phyloP scores from a whole-genome alignment of 306 rosid species.

The Sindora glabra region DNA sequence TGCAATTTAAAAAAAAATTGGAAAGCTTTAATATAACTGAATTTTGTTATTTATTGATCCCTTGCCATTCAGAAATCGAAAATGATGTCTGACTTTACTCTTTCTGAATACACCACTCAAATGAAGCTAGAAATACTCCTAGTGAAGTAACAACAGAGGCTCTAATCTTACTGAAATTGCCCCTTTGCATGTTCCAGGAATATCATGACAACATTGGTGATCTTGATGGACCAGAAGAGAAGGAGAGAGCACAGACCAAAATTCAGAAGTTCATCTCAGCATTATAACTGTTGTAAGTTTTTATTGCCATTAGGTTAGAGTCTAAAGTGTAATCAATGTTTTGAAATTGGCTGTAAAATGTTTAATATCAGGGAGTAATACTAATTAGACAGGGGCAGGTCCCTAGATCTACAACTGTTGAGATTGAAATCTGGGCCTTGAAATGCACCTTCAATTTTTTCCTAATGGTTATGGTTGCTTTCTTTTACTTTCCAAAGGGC shows the following conservation, averaged over 20 bases:
- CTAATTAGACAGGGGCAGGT: conserved; percentile 13
- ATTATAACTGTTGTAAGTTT: conserved; percentile 25
- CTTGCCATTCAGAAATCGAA: too few relatives aligned
- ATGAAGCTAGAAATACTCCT: too few relatives aligned
- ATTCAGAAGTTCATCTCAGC: conserved; percentile 74
- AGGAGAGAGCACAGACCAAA: conserved; percentile 79
- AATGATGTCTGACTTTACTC: too few relatives aligned
- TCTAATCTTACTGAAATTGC: neutral
- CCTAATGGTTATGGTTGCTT: too few relatives aligned
- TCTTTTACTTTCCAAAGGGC: too few relatives aligned
- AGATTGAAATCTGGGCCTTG: too few relatives aligned
- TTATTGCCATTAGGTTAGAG: neutral
- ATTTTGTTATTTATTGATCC: too few relatives aligned
- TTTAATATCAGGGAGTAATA: neutral
- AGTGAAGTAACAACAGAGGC: neutral
- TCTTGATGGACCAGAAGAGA: conserved; percentile 87
- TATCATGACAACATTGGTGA: conserved; percentile 91
- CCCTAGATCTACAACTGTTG: too few relatives aligned
- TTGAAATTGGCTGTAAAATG: neutral
- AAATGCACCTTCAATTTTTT: too few relatives aligned
- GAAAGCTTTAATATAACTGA: too few relatives aligned
- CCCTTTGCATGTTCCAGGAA: conserved; percentile 38
- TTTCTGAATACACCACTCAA: too few relatives aligned
- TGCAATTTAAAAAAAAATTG: too few relatives aligned
- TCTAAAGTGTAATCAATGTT: neutral